A percentile compares a stretch with the other conserved stretches of the same genome.
These are phyloP conservation scores for Boletus rubropictus DNA, from an alignment of 768 basidiomycete genomes.

Conservation along the genomic window DNA sequence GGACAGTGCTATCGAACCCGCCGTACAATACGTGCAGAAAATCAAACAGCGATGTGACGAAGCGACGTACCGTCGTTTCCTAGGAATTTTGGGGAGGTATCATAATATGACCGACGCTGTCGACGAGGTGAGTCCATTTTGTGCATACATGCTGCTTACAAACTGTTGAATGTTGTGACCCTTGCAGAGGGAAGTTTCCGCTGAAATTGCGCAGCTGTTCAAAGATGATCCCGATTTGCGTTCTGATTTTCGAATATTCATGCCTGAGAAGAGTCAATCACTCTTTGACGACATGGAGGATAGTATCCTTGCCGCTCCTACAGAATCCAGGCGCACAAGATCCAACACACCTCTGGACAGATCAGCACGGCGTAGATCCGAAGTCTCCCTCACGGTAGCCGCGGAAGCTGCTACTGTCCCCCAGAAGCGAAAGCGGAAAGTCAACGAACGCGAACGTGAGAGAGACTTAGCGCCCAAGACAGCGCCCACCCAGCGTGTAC, in stretches of 20 bases:
- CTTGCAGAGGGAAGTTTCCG: conserved; percentile 55
- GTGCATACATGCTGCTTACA: not conserved
- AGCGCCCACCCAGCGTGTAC: conserved; percentile 22
- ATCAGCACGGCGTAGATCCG: conserved; percentile 42
- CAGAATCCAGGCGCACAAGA: conserved; percentile 30
- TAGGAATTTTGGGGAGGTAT: conserved; percentile 67
- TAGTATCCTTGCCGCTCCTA: conserved; percentile 23
- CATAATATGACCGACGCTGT: conserved; percentile 55
- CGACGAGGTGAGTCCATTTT: conserved; percentile 45
- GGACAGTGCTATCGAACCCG: conserved; percentile 59
- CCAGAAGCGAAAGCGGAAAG: conserved; percentile 67
- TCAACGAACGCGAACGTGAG: conserved; percentile 38
- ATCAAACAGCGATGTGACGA: conserved; percentile 93
- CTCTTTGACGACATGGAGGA: conserved; percentile 42
- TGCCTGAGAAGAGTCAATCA: conserved; percentile 55
- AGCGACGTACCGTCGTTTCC: conserved; percentile 76
- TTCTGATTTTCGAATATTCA: conserved; percentile 68
- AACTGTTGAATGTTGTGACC: not conserved
- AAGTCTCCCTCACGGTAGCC: conserved; percentile 39
- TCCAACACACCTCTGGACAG: conserved; percentile 32
- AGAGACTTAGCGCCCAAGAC: conserved; percentile 28
- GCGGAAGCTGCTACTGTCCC: conserved; percentile 40
- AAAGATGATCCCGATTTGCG: conserved; percentile 71
- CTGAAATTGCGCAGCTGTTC: conserved; percentile 63
- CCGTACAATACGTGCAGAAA: conserved; percentile 93